These are phyloP conservation scores for Solanum hybrid DNA, from an alignment of 305 asterid species.

Conservation along the genomic window DNA sequence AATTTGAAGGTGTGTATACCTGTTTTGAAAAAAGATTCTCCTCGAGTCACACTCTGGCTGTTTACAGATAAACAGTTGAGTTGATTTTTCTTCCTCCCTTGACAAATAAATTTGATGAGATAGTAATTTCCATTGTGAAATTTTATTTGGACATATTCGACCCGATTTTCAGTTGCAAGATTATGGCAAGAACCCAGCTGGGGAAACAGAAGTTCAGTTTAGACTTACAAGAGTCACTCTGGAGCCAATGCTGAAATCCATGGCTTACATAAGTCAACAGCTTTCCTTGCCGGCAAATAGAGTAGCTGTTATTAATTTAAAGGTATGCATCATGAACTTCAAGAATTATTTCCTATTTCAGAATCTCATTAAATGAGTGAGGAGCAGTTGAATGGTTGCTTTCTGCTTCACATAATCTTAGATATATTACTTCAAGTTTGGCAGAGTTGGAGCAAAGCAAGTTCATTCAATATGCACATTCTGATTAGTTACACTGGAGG, in stretches of 20 bases:
- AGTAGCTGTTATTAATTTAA: constrained; percentile 75
- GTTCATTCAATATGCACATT: background rate
- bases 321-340: constrained; percentile 35
- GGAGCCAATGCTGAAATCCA: constrained; percentile 82
- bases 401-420: background rate
- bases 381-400: background rate
- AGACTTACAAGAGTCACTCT: constrained; percentile 59
- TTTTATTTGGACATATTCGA: background rate
- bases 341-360: background rate
- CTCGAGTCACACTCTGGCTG: background rate
- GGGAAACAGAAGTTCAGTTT: constrained; percentile 69
- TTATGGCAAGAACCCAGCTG: constrained; percentile 52
- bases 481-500: background rate
- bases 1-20: constrained; percentile 53
- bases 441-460: constrained; percentile 1
- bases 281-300: constrained; percentile 62
- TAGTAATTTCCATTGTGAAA: background rate
- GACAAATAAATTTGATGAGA: background rate
- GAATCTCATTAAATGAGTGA: background rate
- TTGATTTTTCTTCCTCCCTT: background rate
- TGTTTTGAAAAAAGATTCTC: background rate
- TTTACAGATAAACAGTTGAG: background rate
- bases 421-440: background rate
- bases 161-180: constrained; percentile 56
- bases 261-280: constrained; percentile 69